Percentiles rank a stretch among this genome's conserved stretches.
Conservation (phyloP, 2,329 filamentous ascomycete species). For the Aspergillus neotritici region DNA sequence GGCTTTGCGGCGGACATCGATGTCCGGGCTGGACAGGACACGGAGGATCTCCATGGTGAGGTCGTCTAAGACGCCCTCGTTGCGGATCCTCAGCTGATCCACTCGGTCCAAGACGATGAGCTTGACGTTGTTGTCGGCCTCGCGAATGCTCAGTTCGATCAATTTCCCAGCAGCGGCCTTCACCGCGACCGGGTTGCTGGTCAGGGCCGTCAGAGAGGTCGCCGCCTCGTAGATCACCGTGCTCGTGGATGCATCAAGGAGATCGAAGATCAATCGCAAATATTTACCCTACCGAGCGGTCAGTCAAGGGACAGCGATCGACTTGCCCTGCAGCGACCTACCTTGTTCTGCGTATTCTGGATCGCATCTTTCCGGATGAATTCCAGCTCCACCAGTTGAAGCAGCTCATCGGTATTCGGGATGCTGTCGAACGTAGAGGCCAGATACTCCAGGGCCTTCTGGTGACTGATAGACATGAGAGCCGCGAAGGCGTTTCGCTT, state of each 20-base stretch:
- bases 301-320: constrained; percentile 14
- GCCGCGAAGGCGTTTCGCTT: constrained; percentile 97
- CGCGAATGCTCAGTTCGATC: constrained; percentile 94
- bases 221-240: constrained; percentile 98
- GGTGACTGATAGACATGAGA: constrained; percentile 83
- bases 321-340: constrained; percentile 32
- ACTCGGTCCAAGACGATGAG: constrained; percentile 95
- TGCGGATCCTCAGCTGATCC: constrained; percentile 76
- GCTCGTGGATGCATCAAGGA: constrained; percentile 85
- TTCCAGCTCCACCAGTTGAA: constrained; percentile 90
- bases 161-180: constrained; percentile 95
- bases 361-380: constrained; percentile 98
- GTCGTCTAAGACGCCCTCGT: constrained; percentile 87
- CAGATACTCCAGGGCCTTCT: constrained; percentile 83
- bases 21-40: constrained; percentile 88
- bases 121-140: constrained; percentile 98
- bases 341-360: constrained; percentile 90
- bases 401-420: constrained; percentile 85
- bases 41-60: constrained; percentile 95
- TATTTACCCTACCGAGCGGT: constrained; percentile 64
- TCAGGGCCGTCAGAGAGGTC: constrained; percentile 86
- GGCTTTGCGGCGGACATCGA: constrained; percentile 91
- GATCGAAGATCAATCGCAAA: constrained; percentile 88
- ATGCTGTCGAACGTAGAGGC: constrained; percentile 88
- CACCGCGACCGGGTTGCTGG: constrained; percentile 92